Conservation (phyloP, 148 eudicot species). For the Bassia scoparia region DNA sequence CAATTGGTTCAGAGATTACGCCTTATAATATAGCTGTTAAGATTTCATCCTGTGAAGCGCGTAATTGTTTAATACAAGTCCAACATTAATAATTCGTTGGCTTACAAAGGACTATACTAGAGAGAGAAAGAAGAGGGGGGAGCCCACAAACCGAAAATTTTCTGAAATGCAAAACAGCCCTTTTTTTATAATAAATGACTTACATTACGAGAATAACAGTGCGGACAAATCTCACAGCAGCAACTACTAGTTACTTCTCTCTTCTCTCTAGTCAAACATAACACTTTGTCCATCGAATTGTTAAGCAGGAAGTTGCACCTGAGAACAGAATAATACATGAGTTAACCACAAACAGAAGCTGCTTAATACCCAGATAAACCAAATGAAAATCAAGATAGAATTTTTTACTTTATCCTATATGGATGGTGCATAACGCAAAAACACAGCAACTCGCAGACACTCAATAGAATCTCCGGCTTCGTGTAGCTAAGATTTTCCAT, state of each 20-base stretch:
- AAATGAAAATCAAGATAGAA: neutral
- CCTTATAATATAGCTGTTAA: slow-evolving; percentile 72
- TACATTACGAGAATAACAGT: slow-evolving; percentile 84
- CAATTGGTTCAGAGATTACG: slow-evolving; percentile 75
- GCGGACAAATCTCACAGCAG: slow-evolving; percentile 87
- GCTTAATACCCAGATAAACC: slow-evolving; percentile 2
- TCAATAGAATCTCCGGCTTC: slow-evolving; percentile 85
- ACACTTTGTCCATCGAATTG: slow-evolving; percentile 73
- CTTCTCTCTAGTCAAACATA: slow-evolving; percentile 64
- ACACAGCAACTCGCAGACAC: slow-evolving; percentile 76
- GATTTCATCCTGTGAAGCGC: slow-evolving; percentile 77
- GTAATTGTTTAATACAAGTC: neutral
- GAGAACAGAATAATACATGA: slow-evolving; percentile 23
- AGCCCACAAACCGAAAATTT: too few species aligned
- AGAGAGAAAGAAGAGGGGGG: too few species aligned
- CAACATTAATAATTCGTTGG: neutral
- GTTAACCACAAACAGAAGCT: neutral
- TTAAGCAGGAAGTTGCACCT: slow-evolving; percentile 81
- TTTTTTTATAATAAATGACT: slow-evolving; percentile 46
- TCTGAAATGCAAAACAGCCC: too few species aligned
- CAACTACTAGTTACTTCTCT: slow-evolving; percentile 81
- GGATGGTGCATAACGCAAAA: slow-evolving; percentile 95
- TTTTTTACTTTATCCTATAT: slow-evolving; percentile 69
- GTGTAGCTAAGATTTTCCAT: slow-evolving; percentile 34
- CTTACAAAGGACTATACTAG: neutral